phyloP scores from a whole-genome alignment of 176 grass and related monocot genomes.

The Tuctoria greenei region DNA sequence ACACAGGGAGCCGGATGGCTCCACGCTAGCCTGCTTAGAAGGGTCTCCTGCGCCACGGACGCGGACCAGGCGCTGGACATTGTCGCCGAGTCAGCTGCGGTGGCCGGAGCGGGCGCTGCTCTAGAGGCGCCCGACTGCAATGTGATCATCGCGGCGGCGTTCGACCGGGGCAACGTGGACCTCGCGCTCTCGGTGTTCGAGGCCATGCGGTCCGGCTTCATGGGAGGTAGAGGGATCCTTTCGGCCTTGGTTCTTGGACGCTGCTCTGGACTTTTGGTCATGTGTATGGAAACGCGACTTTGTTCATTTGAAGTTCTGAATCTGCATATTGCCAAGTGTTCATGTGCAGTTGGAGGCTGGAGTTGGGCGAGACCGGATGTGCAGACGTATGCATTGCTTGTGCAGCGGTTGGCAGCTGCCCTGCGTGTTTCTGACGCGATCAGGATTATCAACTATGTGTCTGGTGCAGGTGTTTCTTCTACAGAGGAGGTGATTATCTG shows the following conservation, averaged over 20 bases:
- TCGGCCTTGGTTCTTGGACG: not conserved
- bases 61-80: conserved; percentile 58
- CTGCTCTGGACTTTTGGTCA: not conserved
- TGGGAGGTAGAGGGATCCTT: conserved; percentile 31
- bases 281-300: not conserved
- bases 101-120: conserved; percentile 9
- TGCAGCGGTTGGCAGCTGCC: conserved; percentile 55
- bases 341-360: conserved; percentile 40
- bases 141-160: conserved; percentile 51
- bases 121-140: conserved; percentile 57
- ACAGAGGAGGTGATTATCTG: conserved; percentile 33
- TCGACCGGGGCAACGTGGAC: conserved; percentile 61
- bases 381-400: conserved; percentile 60
- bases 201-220: conserved; percentile 58
- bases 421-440: conserved; percentile 65
- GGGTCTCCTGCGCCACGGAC: conserved; percentile 42
- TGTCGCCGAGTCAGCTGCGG: conserved; percentile 37
- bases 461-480: conserved; percentile 55
- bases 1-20: conserved; percentile 17
- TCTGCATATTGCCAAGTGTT: not conserved
- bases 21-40: conserved; percentile 46
- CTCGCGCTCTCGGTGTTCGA: conserved; percentile 71
- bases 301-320: conserved; percentile 28
- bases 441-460: conserved; percentile 62
- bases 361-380: conserved; percentile 71